These are phyloP conservation scores for Zhuliangozyma parablackwelliae DNA, from an alignment of 1,139 yeast genomes.

Conservation along the genomic window DNA sequence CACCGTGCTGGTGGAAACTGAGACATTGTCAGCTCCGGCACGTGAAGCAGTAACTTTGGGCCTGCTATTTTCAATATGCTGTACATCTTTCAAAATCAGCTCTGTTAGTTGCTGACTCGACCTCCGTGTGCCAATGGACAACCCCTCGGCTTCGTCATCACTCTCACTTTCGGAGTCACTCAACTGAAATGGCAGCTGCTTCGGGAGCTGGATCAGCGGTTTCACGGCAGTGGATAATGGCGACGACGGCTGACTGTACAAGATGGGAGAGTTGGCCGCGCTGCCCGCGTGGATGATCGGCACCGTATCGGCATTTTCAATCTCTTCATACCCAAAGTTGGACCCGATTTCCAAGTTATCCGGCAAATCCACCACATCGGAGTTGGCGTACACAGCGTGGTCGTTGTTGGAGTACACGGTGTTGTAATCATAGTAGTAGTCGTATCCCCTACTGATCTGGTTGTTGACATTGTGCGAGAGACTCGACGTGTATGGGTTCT, in stretches of 20 bases:
- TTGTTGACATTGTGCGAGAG: slow-evolving; percentile 73
- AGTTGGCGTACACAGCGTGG: slow-evolving; percentile 38
- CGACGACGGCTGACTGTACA: slow-evolving; percentile 8
- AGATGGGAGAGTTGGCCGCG: slow-evolving; percentile 7
- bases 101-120: slow-evolving; percentile 46
- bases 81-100: slow-evolving; percentile 29
- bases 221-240: slow-evolving; percentile 4
- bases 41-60: too few species aligned
- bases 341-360: slow-evolving; percentile 42
- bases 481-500: slow-evolving; percentile 53
- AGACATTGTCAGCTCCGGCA: too few species aligned
- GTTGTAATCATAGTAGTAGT: slow-evolving; percentile 83
- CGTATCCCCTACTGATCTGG: slow-evolving; percentile 63
- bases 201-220: not conserved
- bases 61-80: too few species aligned
- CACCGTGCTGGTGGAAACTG: slow-evolving; percentile 30
- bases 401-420: slow-evolving; percentile 66
- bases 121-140: slow-evolving; percentile 37
- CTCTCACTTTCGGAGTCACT: slow-evolving; percentile 18
- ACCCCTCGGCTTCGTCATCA: slow-evolving; percentile 29
- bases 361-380: slow-evolving; percentile 44
- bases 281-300: slow-evolving; percentile 22
- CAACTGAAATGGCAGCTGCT: slow-evolving; percentile 13
- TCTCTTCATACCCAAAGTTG: slow-evolving; percentile 33
- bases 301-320: slow-evolving; percentile 6